phyloP scores from a whole-genome alignment of 805 yeast genomes.

The Ogataea trehaloabstinens region DNA sequence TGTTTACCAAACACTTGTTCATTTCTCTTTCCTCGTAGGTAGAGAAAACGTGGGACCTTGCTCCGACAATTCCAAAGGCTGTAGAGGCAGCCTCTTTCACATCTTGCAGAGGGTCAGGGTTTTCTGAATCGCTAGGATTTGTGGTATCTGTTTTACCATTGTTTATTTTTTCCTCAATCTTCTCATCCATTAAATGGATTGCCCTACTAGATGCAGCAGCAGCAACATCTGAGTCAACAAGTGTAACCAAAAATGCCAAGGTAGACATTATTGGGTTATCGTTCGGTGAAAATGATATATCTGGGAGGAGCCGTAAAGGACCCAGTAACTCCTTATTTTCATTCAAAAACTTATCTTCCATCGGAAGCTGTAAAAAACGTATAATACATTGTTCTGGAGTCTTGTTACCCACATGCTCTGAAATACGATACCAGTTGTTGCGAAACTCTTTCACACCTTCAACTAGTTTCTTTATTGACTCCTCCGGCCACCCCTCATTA shows the following conservation, averaged over 20 bases:
- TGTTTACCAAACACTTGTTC: conserved; percentile 53
- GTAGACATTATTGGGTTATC: conserved; percentile 95
- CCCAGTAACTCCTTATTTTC: conserved; percentile 52
- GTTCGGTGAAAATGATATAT: conserved; percentile 77
- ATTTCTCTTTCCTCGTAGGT: conserved; percentile 77
- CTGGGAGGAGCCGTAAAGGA: conserved; percentile 77
- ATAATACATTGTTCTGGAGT: conserved; percentile 78
- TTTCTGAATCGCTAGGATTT: conserved; percentile 12
- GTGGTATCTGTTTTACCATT: conserved; percentile 25
- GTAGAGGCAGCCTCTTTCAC: conserved; percentile 61
- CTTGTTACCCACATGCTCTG: conserved; percentile 63
- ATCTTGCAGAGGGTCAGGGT: conserved; percentile 24
- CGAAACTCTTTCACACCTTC: conserved; percentile 60
- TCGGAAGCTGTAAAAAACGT: conserved; percentile 75
- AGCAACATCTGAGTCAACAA: conserved; percentile 85
- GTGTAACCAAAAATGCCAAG: conserved; percentile 79
- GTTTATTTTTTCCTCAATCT: conserved; percentile 38
- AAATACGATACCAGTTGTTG: conserved; percentile 78
- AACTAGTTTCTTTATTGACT: conserved; percentile 58
- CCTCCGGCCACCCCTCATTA: conserved; percentile 59
- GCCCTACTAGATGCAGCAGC: conserved; percentile 75
- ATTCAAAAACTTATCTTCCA: conserved; percentile 69
- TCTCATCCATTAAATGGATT: conserved; percentile 46
- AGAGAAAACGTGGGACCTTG: conserved; percentile 76
- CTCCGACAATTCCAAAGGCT: conserved; percentile 76